phyloP scores from a whole-genome alignment of 139 green algal genomes.

The Tetraselmis striata region DNA sequence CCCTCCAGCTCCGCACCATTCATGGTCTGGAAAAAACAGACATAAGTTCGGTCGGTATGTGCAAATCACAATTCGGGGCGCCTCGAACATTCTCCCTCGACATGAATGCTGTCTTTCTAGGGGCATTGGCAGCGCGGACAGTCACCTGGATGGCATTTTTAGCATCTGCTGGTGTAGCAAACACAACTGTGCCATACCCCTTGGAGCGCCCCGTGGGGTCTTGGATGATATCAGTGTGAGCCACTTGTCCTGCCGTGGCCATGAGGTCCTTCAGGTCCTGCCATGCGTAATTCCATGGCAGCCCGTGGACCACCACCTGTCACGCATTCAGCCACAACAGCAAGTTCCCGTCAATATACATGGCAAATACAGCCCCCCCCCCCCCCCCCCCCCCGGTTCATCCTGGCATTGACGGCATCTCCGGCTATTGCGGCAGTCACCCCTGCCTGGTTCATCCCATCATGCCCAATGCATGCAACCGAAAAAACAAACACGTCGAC shows the following conservation, averaged over 20 bases:
- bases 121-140: neutral
- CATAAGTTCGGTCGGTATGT: neutral
- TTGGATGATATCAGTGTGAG: neutral
- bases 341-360: no score
- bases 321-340: neutral
- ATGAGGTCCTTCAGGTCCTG: neutral
- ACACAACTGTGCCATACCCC: neutral
- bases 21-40: neutral
- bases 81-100: neutral
- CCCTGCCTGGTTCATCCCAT: no score
- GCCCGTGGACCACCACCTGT: neutral
- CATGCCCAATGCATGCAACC: no score
- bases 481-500: no score
- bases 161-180: neutral
- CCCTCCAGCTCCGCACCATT: neutral
- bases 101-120: neutral
- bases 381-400: no score
- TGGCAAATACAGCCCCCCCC: no score
- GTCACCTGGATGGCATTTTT: neutral
- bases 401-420: no score
- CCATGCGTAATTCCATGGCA: neutral
- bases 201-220: neutral
- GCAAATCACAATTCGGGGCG: neutral
- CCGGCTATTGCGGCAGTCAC: no score
- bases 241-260: neutral